These are phyloP conservation scores for Vitis amurensis DNA, from an alignment of 164 flowering plant species.

Conservation along the genomic window DNA sequence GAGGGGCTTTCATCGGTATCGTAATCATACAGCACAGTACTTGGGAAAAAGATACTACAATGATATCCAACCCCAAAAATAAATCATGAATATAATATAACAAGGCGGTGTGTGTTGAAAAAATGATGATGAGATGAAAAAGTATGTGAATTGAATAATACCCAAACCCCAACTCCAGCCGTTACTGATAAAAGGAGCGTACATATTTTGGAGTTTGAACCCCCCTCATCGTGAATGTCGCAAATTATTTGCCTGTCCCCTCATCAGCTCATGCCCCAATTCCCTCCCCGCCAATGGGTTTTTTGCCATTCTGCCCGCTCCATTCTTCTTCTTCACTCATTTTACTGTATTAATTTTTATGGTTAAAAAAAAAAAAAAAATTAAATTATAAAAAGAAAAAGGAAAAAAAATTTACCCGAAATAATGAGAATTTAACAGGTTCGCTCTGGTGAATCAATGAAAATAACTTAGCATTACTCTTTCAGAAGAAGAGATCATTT, in stretches of 20 bases:
- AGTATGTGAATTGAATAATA: neutral
- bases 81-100: neutral
- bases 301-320: no score
- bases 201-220: constrained; percentile 45
- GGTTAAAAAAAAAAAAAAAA: no score
- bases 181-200: constrained; percentile 13
- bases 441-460: no score
- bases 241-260: constrained; percentile 23
- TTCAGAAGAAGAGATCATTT: no score
- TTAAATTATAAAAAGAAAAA: no score
- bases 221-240: constrained; percentile 32
- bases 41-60: neutral
- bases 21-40: neutral
- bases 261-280: neutral
- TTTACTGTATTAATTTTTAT: no score
- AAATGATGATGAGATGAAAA: constrained; percentile 1
- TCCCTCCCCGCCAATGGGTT: no score
- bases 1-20: no score
- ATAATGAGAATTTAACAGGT: no score
- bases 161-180: constrained; percentile 9
- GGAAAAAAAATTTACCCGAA: no score
- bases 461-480: no score
- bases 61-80: neutral
- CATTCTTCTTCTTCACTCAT: no score
- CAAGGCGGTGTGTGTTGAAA: neutral